Evolutionary conservation across 305 asterid genomes (phyloP), one percentile per base, ranked within the genome.

Genomic region (Petunia hybrid): DNA sequence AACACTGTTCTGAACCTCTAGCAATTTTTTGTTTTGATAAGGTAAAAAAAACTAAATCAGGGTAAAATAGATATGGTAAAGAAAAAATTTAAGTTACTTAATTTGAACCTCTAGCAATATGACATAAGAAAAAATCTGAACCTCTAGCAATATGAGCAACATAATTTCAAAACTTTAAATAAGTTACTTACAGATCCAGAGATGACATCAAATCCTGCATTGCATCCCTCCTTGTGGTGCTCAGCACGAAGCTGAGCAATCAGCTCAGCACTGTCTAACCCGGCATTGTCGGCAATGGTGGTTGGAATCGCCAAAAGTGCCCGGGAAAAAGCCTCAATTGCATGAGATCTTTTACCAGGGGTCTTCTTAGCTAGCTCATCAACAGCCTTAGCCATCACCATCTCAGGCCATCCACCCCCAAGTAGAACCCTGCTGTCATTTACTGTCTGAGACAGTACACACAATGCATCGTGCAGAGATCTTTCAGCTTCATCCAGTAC

Each of bases 381-480:
- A 10, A 95, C 97, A 66, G 94, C 97, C 88, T 94, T 95, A 16
- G 96, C 93, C 99, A 94, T 95, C 81, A 94, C 91, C 98, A 95
- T 95, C 89, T 95, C 99, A 36, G 97, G 97, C 97, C 97, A 95
- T 81, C 99, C 99, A 83, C 99, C 98, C 70, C 99, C 99, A 67
- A 90, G 84, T 77, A 94, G 82, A 74, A 92, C 97, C 88, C 99
- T 89, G 83, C 97, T 94, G 85, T 95, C 99, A 83, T 83, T 91
- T 68, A 94, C 97, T 0, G 99, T 94, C 86, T 95, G 98, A 39
- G 97, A 94, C 45, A 95, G 90, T 68, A 95, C 99, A 8, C 97
- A 94, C 87, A 95, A 80, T 62, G 97, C 99, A 81, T 94, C 98
- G 8, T 92, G 98, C 82, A 95, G 90, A 73, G 98, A 94, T 87